phyloP scores from a whole-genome alignment of 192 early-diverging fungal genomes.

The Rhizophagus clarus region DNA sequence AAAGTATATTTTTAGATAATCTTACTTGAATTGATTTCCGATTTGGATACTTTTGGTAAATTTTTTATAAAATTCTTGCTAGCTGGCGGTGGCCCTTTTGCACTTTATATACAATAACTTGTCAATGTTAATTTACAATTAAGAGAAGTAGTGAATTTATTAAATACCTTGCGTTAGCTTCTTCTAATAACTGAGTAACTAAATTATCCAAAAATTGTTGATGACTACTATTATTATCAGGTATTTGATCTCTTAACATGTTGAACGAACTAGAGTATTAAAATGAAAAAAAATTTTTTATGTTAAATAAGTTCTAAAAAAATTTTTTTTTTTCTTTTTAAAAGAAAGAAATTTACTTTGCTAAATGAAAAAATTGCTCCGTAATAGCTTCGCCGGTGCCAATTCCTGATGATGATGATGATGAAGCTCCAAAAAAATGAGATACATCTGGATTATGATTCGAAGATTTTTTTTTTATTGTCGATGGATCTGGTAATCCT shows the following conservation, averaged over 20 bases:
- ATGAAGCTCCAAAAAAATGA: conserved; percentile 18
- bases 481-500: not conserved
- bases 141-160: not conserved
- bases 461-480: not conserved
- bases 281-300: not conserved
- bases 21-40: conserved; percentile 42
- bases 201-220: conserved; percentile 56
- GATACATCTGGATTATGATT: conserved; percentile 14
- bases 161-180: conserved; percentile 51
- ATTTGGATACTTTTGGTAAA: conserved; percentile 36
- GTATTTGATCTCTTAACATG: conserved; percentile 41
- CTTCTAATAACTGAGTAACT: conserved; percentile 56
- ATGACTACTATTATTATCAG: conserved; percentile 43
- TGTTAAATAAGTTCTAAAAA: not conserved
- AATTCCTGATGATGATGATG: not conserved
- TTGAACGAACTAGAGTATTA: conserved; percentile 42
- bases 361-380: conserved; percentile 2
- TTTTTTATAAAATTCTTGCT: conserved; percentile 43
- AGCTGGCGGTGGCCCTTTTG: conserved; percentile 42
- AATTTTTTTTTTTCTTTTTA: not conserved
- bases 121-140: no score
- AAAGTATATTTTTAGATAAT: not conserved
- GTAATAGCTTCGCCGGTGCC: not conserved
- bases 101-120: not conserved
- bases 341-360: not conserved